These are phyloP conservation scores for Leccinum truebloodii DNA, from an alignment of 768 basidiomycete species.

Conservation along the genomic window DNA sequence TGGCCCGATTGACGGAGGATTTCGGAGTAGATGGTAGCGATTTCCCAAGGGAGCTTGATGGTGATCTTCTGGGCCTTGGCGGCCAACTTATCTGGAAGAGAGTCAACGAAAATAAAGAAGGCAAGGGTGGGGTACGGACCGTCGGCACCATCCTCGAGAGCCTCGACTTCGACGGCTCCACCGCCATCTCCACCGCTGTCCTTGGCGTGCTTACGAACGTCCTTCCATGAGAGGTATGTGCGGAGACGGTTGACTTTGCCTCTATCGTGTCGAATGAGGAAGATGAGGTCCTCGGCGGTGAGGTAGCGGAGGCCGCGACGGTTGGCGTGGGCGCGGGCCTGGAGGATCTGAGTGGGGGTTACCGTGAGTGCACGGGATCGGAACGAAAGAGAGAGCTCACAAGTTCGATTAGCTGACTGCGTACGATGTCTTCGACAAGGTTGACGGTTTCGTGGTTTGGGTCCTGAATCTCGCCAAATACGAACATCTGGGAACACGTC, in stretches of 20 bases:
- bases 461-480: slow-evolving; percentile 94
- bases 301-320: slow-evolving; percentile 84
- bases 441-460: slow-evolving; percentile 85
- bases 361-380: slow-evolving; percentile 9
- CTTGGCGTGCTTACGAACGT: slow-evolving; percentile 93
- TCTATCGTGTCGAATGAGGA: slow-evolving; percentile 91
- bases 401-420: slow-evolving; percentile 87
- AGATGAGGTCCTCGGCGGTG: slow-evolving; percentile 93
- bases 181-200: slow-evolving; percentile 83
- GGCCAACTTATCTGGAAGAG: slow-evolving; percentile 62
- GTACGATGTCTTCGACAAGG: slow-evolving; percentile 93
- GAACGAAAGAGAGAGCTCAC: slow-evolving; percentile 42
- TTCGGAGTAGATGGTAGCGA: slow-evolving; percentile 89
- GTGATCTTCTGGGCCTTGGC: slow-evolving; percentile 91
- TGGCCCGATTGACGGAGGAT: slow-evolving; percentile 73
- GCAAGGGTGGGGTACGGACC: slow-evolving; percentile 42
- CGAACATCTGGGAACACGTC: slow-evolving; percentile 73
- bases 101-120: not conserved
- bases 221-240: slow-evolving; percentile 96
- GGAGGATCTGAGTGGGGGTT: slow-evolving; percentile 68
- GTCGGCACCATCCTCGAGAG: slow-evolving; percentile 80
- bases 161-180: slow-evolving; percentile 80
- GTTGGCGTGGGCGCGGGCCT: slow-evolving; percentile 81
- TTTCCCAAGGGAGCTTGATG: slow-evolving; percentile 96
- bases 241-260: slow-evolving; percentile 91